Evolutionary conservation across 331 rosid genomes (phyloP), one percentile per base, ranked within the genome.

Genomic region (Dryas integrifolia): DNA sequence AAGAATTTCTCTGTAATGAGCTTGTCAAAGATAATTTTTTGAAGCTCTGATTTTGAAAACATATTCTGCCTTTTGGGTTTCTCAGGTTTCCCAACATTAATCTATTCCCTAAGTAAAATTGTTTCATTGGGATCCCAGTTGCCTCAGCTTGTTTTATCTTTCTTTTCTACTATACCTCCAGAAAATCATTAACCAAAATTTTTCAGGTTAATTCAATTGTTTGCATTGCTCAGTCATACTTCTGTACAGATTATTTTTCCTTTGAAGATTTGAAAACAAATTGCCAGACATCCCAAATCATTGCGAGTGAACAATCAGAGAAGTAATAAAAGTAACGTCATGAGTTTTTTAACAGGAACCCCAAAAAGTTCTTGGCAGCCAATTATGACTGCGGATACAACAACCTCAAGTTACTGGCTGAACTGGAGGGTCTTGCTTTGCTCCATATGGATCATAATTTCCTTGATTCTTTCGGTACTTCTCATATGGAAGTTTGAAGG

Each of bases 391-490:
- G 84, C 84, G 0, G 90, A 92, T 77, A 95, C 99, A 73, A 87
- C 92, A 52, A 56, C 61, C 8, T 55, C 83, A n/a, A 78, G 85
- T 82, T 95, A 92, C 83, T 95, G 99, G 99, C 41, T 92, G 10
- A 95, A 92, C 62, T 95, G 99, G 99, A 88, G 87, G 65, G 87
- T 95, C 46, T 60, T 88, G 77, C 69, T 92, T 72, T 95, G 98
- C 81, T 67, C 79, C n/a, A 45, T 85, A 13, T 92, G 92, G 97
- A 46, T 95, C 43, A 14, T 84, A 14, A 10, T 85, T 21, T 68
- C 94, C 49, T 30, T 81, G 70, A 70, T 63, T 12, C 77, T 78
- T 18, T 88, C 97, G 24, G 67, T 78, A 21, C 52, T 88, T 72
- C 79, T 92, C 14, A 70, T 92, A 51, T 78, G 76, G 86, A 95